Evolutionary conservation across 2,329 filamentous ascomycete genomes (phyloP), one percentile per base, ranked within the genome.

Genomic region (Ampelomyces quisqualis): DNA sequence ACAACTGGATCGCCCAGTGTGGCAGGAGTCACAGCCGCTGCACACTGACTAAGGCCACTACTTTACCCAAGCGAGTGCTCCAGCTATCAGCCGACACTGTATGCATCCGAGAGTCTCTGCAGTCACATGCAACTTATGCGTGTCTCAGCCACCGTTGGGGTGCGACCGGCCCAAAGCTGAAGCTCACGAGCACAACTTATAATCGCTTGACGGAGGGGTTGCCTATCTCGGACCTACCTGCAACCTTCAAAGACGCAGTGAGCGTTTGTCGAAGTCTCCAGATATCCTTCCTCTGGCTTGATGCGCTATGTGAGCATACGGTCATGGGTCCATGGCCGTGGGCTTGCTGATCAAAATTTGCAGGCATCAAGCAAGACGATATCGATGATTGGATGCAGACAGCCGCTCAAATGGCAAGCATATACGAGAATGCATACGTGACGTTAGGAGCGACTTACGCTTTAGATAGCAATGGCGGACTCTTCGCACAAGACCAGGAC

Each of bases 281-380:
- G 7, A 30, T 38, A 18, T n/a, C 10, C 7, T 38, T 13, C 26
- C 17, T 38, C 17, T 38, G 35, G 35, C 30, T 38, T 8, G 35
- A 38, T 38, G 35, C 35, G 14, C 15, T 38, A 17, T 38, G 35
- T 31, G 18, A 38, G 26, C n/a, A 11, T 26, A 4, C 3, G 4
- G 13, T 26, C 10, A 3, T n/a, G 4, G 10, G 23, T 26, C 3
- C 4, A 26, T 3, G 10, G 9, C 4, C 8, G 9, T 9, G 9
- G 13, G 8, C 9, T 4, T n/a, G 13, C 23, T 26, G 23, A 26
- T 10, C 23, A 4, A 4, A 26, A 10, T 3, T 10, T 26, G 13
- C 23, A 26, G 23, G 23, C 23, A 26, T 26, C 23, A 26, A 26
- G 23, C 23, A 4, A 26, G 23, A 26, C 23, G 23, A 26, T 26